A percentile compares a stretch with the other conserved stretches of the same genome.
phyloP scores from a whole-genome alignment of 257 asterid genomes.

The Ilex aquifolium region DNA sequence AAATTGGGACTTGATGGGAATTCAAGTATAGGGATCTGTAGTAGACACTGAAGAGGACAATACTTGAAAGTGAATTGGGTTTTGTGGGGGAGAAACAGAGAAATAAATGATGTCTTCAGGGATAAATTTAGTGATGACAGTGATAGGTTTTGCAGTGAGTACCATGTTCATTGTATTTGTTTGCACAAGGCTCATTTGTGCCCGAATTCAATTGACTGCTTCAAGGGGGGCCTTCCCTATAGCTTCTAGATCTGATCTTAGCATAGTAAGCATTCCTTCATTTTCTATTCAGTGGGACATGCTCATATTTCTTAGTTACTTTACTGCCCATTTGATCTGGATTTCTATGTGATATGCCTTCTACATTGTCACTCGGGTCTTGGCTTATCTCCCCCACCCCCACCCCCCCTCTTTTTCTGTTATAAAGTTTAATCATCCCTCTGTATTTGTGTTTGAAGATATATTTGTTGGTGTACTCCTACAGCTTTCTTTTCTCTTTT shows the following conservation, averaged over 20 bases:
- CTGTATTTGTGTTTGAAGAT: slow-evolving; percentile 2
- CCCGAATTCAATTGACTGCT: slow-evolving; percentile 58
- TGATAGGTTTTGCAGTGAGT: slow-evolving; percentile 75
- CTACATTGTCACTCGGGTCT: too few species aligned
- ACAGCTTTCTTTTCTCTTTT: not conserved
- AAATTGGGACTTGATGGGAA: too few species aligned
- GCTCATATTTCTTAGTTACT: slow-evolving; percentile 5
- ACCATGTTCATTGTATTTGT: slow-evolving; percentile 73
- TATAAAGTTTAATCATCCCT: too few species aligned
- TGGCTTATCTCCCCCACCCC: too few species aligned
- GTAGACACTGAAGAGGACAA: too few species aligned
- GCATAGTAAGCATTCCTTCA: slow-evolving; percentile 48
- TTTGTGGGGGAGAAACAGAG: not conserved
- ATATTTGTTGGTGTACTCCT: slow-evolving; percentile 2
- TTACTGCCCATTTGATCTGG: slow-evolving; percentile 13
- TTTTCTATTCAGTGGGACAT: too few species aligned
- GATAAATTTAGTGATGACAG: slow-evolving; percentile 82
- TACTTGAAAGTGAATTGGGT: too few species aligned
- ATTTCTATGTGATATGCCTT: too few species aligned
- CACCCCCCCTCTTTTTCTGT: too few species aligned
- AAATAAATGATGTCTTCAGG: slow-evolving; percentile 48
- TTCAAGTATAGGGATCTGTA: too few species aligned
- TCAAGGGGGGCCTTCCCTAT: slow-evolving; percentile 40
- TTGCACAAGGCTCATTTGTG: slow-evolving; percentile 76
- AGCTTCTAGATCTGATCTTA: slow-evolving; percentile 61